These are phyloP conservation scores for Boechera stricta DNA, from an alignment of 345 rosid genomes.

Conservation along the genomic window DNA sequence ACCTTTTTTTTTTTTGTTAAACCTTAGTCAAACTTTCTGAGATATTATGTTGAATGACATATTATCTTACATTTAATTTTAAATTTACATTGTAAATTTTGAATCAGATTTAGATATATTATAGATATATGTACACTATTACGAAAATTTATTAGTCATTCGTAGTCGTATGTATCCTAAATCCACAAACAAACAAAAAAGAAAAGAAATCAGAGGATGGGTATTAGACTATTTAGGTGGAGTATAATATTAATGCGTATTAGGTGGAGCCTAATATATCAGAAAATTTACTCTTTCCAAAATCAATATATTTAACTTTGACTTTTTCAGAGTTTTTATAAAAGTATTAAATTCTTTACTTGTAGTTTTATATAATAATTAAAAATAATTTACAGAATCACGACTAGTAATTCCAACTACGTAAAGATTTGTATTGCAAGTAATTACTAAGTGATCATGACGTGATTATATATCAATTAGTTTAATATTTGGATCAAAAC, in stretches of 20 bases:
- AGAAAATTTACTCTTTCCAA: not conserved
- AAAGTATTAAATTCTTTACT: not conserved
- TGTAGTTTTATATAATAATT: not conserved
- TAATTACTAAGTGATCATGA: not conserved
- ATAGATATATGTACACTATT: not conserved
- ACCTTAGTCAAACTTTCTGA: conserved; percentile 2
- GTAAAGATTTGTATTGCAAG: not conserved
- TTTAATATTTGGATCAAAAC: not conserved
- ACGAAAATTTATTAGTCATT: not conserved
- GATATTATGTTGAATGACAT: not conserved
- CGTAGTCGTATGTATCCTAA: not conserved
- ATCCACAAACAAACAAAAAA: not conserved
- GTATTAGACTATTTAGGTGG: not conserved
- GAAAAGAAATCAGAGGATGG: not conserved
- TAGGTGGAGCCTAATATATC: not conserved
- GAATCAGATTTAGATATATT: not conserved
- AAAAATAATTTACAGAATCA: not conserved
- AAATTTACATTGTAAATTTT: not conserved
- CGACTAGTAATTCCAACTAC: conserved; percentile 10
- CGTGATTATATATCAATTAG: not conserved
- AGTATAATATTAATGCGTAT: not conserved
- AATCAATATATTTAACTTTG: conserved; percentile 4
- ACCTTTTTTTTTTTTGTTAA: not conserved
- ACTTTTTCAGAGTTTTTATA: not conserved
- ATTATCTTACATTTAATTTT: not conserved